A percentile compares a stretch with the other conserved stretches of the same genome.
These are phyloP conservation scores for Viola pubescens DNA, from an alignment of 441 rosid genomes.

Conservation along the genomic window DNA sequence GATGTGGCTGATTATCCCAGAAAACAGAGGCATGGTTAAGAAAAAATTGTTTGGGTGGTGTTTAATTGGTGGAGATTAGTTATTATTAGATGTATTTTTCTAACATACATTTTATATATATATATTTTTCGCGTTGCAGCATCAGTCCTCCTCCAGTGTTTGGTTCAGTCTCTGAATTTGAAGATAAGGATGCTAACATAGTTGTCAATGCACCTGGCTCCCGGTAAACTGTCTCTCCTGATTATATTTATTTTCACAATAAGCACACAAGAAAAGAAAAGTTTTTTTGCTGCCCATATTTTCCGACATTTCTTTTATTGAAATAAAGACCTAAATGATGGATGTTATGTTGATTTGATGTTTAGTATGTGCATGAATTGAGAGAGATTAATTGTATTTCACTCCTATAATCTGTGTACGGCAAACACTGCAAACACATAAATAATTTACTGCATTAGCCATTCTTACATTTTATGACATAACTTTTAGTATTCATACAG, in stretches of 20 bases:
- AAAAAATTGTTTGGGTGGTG: slow-evolving; percentile 8
- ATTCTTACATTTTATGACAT: too few relatives aligned
- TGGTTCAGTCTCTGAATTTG: slow-evolving; percentile 34
- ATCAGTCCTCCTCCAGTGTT: slow-evolving; percentile 52
- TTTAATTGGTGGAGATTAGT: slow-evolving; percentile 6
- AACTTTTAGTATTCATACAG: too few relatives aligned
- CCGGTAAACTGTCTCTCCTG: slow-evolving; percentile 26
- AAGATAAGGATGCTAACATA: slow-evolving; percentile 20
- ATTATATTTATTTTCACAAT: not conserved
- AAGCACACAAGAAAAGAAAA: not conserved
- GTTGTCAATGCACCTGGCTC: slow-evolving; percentile 19
- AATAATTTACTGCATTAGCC: too few relatives aligned
- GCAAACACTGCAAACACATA: too few relatives aligned
- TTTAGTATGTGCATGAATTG: too few relatives aligned
- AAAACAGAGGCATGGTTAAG: slow-evolving; percentile 38
- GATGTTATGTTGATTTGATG: not conserved
- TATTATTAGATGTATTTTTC: not conserved
- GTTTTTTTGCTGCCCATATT: not conserved
- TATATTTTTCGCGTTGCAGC: slow-evolving; percentile 23
- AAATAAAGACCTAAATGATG: not conserved
- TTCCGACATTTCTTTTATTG: not conserved
- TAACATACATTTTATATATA: not conserved
- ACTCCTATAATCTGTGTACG: too few relatives aligned
- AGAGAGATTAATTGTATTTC: too few relatives aligned
- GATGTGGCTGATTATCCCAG: slow-evolving; percentile 23